phyloP scores from a whole-genome alignment of 2,329 filamentous ascomycete species.

The Colletotrichum trifolii region DNA sequence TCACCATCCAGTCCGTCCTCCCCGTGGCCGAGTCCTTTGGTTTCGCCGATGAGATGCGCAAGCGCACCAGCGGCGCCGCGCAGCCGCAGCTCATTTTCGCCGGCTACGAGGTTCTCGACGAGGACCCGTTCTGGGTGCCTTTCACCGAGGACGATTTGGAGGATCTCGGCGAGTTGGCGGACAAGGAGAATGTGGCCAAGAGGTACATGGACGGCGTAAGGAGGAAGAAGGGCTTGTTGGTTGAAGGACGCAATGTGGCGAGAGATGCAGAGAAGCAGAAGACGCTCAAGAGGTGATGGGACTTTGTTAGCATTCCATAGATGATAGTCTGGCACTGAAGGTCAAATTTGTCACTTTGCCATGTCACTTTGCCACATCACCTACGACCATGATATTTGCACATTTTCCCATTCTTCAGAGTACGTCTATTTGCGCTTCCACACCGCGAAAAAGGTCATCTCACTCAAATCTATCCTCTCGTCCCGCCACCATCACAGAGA shows the following conservation, averaged over 20 bases:
- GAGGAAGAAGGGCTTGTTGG: constrained; percentile 85
- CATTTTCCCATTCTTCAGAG: too few species aligned
- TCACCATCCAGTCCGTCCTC: constrained; percentile 88
- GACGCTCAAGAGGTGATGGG: constrained; percentile 68
- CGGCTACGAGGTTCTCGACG: constrained; percentile 91
- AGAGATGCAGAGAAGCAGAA: constrained; percentile 94
- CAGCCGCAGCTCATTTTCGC: constrained; percentile 93
- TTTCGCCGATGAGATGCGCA: constrained; percentile 95
- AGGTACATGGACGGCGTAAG: constrained; percentile 93
- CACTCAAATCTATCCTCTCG: too few species aligned
- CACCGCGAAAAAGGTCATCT: too few species aligned
- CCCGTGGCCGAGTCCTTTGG: constrained; percentile 96
- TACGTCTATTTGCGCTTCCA: too few species aligned
- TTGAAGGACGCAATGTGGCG: constrained; percentile 80
- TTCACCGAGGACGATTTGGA: constrained; percentile 96
- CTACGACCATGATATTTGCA: too few species aligned
- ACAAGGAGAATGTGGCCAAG: constrained; percentile 96
- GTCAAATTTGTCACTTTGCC: too few species aligned
- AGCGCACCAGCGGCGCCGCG: constrained; percentile 89
- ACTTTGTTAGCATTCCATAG: too few species aligned
- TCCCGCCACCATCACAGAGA: too few species aligned
- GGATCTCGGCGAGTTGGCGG: constrained; percentile 92
- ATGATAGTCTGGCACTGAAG: too few species aligned
- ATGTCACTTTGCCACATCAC: too few species aligned
- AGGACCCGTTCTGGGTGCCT: constrained; percentile 98